Conservation (phyloP, 1,139 yeast species). For the Taphrina flavorubra region DNA sequence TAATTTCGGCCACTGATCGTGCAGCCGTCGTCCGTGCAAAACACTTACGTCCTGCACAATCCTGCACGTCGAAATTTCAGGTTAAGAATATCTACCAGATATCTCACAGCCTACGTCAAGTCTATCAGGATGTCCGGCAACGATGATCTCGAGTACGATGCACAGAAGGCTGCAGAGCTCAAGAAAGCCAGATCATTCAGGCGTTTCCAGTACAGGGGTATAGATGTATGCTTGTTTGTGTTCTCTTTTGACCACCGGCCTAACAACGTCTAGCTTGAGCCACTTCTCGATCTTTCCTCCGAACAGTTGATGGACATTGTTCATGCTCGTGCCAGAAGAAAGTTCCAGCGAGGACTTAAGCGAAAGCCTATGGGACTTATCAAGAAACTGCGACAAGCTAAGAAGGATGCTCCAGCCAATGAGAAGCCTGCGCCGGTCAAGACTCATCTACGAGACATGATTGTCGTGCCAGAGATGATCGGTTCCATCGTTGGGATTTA, state of each 20-base stretch:
- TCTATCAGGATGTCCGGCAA: constrained; percentile 35
- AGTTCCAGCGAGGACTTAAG: constrained; percentile 44
- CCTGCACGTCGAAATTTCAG: not conserved
- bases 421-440: constrained; percentile 98
- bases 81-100: not conserved
- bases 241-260: constrained; percentile 73
- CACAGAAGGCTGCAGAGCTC: constrained; percentile 40
- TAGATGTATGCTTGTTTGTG: constrained; percentile 9
- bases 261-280: constrained; percentile 94
- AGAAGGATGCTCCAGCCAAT: constrained; percentile 86
- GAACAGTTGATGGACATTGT: constrained; percentile 78
- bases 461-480: constrained; percentile 99
- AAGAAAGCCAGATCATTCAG: constrained; percentile 41
- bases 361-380: constrained; percentile 72
- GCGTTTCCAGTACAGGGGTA: constrained; percentile 35
- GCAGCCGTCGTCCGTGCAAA: constrained; percentile 24
- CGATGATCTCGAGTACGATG: constrained; percentile 37
- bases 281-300: constrained; percentile 90
- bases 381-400: constrained; percentile 98
- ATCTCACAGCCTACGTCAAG: not conserved
- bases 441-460: constrained; percentile 99
- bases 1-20: not conserved
- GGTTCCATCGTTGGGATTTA: constrained; percentile 98
- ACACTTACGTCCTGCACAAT: not conserved
- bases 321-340: constrained; percentile 44